These are phyloP conservation scores for Neofusicoccum cordaticola DNA, from an alignment of 2,329 filamentous ascomycete species.

Conservation along the genomic window DNA sequence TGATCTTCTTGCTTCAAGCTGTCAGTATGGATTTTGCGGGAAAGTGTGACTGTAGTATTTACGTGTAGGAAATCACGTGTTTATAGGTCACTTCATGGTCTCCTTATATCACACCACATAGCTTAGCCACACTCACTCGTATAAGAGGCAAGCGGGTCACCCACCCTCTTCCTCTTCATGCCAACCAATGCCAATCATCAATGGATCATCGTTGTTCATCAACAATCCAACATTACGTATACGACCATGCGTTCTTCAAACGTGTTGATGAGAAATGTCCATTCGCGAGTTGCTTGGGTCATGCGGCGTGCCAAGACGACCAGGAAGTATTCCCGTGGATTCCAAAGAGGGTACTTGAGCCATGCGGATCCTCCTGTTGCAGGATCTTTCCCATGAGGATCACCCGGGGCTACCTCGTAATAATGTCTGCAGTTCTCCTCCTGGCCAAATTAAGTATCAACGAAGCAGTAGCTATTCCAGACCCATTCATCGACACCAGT, in stretches of 20 bases:
- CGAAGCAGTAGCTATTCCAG: background rate
- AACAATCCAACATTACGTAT: too few relatives aligned
- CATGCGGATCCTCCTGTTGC: background rate
- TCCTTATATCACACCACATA: too few relatives aligned
- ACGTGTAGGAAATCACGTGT: too few relatives aligned
- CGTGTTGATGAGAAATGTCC: background rate
- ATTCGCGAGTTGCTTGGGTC: conserved; percentile 13
- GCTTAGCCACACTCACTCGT: too few relatives aligned
- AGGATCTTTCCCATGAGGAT: background rate
- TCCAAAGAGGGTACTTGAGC: background rate
- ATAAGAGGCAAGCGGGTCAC: too few relatives aligned
- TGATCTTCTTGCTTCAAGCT: background rate
- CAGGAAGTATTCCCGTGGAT: conserved; percentile 13
- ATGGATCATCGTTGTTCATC: too few relatives aligned
- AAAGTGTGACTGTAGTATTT: background rate
- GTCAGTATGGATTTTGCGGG: background rate
- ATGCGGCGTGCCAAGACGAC: background rate
- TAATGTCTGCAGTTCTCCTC: background rate
- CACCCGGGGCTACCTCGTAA: background rate
- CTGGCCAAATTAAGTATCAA: background rate
- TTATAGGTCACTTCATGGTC: too few relatives aligned
- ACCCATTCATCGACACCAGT: background rate
- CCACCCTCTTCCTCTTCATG: too few relatives aligned
- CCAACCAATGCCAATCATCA: too few relatives aligned
- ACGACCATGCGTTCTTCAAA: conserved; percentile 4